These are phyloP conservation scores for Mortierella sp. DNA, from an alignment of 371 early-diverging fungal species.

Conservation along the genomic window DNA sequence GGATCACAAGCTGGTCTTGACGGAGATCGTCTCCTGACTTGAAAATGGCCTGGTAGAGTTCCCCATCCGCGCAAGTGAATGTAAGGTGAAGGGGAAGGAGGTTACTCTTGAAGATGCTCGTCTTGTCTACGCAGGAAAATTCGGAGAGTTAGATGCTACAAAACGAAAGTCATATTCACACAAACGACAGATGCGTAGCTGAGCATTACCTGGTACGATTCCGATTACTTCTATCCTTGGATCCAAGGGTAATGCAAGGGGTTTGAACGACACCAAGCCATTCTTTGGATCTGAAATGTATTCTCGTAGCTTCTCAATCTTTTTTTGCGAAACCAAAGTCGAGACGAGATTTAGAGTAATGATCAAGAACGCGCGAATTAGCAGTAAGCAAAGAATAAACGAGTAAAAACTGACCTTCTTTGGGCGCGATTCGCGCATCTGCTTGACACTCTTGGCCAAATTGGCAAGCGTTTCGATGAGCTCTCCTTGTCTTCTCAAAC, in stretches of 20 bases:
- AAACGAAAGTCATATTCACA: background rate
- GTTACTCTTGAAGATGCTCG: slow-evolving; percentile 92
- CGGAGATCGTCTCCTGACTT: slow-evolving; percentile 97
- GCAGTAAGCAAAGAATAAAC: background rate
- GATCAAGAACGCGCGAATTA: no score
- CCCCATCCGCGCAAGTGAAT: slow-evolving; percentile 84
- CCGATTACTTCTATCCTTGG: slow-evolving; percentile 88
- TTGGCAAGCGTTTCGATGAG: slow-evolving; percentile 82
- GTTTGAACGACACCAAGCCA: slow-evolving; percentile 79
- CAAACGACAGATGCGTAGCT: background rate
- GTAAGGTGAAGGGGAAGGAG: slow-evolving; percentile 88
- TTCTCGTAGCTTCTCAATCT: slow-evolving; percentile 86
- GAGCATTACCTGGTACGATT: slow-evolving; percentile 76
- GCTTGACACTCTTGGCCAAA: slow-evolving; percentile 79
- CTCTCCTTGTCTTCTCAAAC: slow-evolving; percentile 86
- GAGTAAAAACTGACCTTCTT: slow-evolving; percentile 74
- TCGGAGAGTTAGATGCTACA: slow-evolving; percentile 4
- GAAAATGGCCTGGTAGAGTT: slow-evolving; percentile 92
- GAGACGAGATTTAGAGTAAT: background rate
- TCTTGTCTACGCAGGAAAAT: slow-evolving; percentile 68
- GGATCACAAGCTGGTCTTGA: slow-evolving; percentile 98
- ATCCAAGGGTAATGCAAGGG: slow-evolving; percentile 91
- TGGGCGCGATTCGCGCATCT: slow-evolving; percentile 83
- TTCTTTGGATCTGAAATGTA: slow-evolving; percentile 88
- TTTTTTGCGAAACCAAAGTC: background rate